Percentiles rank a stretch among this genome's conserved stretches.
These are phyloP conservation scores for Nicotiana tomentosiformis DNA, from an alignment of 257 asterid species.

Conservation along the genomic window DNA sequence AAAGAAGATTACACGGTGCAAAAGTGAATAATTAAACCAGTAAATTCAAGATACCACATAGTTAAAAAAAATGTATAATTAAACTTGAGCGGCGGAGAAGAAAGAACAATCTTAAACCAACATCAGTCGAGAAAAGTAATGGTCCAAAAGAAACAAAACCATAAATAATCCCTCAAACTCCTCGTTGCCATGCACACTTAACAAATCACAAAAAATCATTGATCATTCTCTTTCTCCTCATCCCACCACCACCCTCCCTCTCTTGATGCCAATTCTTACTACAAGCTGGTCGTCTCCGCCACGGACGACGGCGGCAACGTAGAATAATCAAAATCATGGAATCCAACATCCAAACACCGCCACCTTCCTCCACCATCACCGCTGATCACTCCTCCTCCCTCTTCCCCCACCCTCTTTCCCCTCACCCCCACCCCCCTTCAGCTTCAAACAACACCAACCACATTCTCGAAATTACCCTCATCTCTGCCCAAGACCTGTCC, in stretches of 20 bases:
- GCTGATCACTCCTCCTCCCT: constrained; percentile 19
- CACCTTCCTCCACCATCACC: constrained; percentile 43
- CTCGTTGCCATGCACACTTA: background rate
- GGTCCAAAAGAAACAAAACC: background rate
- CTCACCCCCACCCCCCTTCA: constrained; percentile 9
- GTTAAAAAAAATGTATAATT: too few species aligned
- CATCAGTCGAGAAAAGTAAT: background rate
- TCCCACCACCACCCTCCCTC: background rate
- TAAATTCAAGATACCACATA: too few species aligned
- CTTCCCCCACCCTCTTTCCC: constrained; percentile 1
- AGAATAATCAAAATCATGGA: constrained; percentile 28
- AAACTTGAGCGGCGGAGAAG: background rate
- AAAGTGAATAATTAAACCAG: too few species aligned
- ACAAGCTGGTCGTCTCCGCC: background rate
- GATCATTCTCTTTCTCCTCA: background rate
- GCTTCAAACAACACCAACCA: background rate
- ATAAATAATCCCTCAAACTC: background rate
- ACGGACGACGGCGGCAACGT: background rate
- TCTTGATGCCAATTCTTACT: background rate
- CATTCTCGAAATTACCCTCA: constrained; percentile 49
- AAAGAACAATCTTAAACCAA: background rate
- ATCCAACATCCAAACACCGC: constrained; percentile 24
- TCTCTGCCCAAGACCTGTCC: constrained; percentile 66
- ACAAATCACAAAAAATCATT: background rate
- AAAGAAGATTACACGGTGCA: too few species aligned